Base-by-base conservation (phyloP, 257 asterid genomes). In the Nicotiana otophora region DNA sequence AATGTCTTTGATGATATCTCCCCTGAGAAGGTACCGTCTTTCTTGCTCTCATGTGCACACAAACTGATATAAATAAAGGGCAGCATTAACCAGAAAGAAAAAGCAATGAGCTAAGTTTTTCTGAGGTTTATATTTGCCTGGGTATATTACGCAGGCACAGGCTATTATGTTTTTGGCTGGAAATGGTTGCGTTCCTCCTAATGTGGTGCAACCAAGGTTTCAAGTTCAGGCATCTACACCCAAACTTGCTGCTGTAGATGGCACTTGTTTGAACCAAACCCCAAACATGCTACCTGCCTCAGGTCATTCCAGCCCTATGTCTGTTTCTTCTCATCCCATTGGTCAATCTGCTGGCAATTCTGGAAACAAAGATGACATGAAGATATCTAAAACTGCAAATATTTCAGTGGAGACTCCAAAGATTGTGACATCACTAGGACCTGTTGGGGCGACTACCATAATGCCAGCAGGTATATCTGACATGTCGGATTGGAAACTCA, bases 141-240 rank as follows among this genome's bases (percentile, higher is more conserved):
- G 81, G 51, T 17, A 31, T 2, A 77, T 54, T 82, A 80, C 42
- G 26, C 94, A 93, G 98, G 98, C 97, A 80, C 96, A 93, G 86
- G 96, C 97, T 36, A 92, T 93, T 78, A 90, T 95, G 86, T 72
- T 91, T 83, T 82, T 95, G 88, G 98, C 98, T 72, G 95, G 94
- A 83, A 89, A 72, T 64, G 85, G 87, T 20, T 87, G 78, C 26
- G 66, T 79, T 33, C 51, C 85, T 9, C 54, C 91, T 34, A 87
- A 83, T 81, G 42, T 84, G 88, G 79, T 88, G 20, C 94, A 88
- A 77, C 23, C 92, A 30, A 86, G 88, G 79, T 84, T 61, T 81
- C 87, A 87, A 55, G 57, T 83, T 84, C 90, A 82, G 79, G 76
- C 90, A 68, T 89, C 95, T 81, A 78, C 89, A 61, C 51, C 87